These are phyloP conservation scores for Aspergillus aculeatus DNA, from an alignment of 2,329 filamentous ascomycete genomes.

Conservation along the genomic window DNA sequence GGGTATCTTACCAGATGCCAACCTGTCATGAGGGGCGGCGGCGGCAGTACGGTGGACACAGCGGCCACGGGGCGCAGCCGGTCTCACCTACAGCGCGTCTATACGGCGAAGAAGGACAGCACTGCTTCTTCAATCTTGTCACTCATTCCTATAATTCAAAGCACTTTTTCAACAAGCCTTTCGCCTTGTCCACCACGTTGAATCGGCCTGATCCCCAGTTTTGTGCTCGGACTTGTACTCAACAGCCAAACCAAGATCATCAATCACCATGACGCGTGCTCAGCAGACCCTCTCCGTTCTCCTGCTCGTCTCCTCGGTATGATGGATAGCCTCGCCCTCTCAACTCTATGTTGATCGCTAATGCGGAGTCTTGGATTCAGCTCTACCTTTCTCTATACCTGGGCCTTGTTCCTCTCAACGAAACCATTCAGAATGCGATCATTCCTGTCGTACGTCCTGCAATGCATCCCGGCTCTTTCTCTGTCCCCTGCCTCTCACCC, in stretches of 20 bases:
- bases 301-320: constrained; percentile 83
- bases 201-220: not conserved
- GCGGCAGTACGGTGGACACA: not conserved
- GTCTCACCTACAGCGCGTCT: not conserved
- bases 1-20: not conserved
- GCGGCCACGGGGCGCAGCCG: constrained; percentile 3
- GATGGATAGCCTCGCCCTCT: constrained; percentile 24
- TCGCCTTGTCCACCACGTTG: not conserved
- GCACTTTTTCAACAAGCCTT: not conserved
- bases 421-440: constrained; percentile 75
- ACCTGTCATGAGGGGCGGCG: not conserved
- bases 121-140: not conserved
- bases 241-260: not conserved
- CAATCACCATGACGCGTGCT: constrained; percentile 82
- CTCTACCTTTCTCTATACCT: constrained; percentile 86
- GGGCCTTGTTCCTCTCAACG: constrained; percentile 75
- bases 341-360: constrained; percentile 8
- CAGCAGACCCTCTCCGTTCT: constrained; percentile 87
- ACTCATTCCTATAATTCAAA: not conserved
- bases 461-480: not conserved
- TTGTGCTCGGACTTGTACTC: not conserved
- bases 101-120: not conserved
- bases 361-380: constrained; percentile 49
- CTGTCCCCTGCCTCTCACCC: not conserved
- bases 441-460: constrained; percentile 74